Base-by-base conservation (phyloP, 2,329 filamentous ascomycete species). In the Verticillium tricorpus region DNA sequence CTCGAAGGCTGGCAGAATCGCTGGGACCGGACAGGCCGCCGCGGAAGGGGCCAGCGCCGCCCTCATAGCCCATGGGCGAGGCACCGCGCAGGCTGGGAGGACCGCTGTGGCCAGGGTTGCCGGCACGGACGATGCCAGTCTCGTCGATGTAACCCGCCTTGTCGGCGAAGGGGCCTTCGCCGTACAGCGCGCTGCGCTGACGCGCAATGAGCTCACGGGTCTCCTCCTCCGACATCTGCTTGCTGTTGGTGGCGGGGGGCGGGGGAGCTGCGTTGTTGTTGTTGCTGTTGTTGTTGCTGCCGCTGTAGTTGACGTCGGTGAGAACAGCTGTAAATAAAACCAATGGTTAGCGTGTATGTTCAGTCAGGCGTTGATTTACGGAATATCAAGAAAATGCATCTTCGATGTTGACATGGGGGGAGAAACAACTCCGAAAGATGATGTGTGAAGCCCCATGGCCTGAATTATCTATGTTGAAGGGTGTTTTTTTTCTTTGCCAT, bases 121-220 rank as follows among this genome's bases (percentile, higher is more conserved):
- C 87, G 34, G 86, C 78, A 64, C 89, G 87, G 39, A 85, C 78
- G 22, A 80, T 80, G 65, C 85, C 84, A 34, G 84, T 83, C 71
- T 93, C 91, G 64, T 93, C 89, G 58, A 87, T 82, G 70, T 89
- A 89, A 67, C 81, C 82, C 65, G 81, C 82, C 67, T 85, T 86
- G 67, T 89, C 88, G 72, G 89, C 87, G 73, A 92, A 89, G 59
- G 84, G 75, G 12, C 82, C 82, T 72, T 91, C 92, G 73, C 93
- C 92, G 77, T 98, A 99, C 68, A 99, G 80, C 67, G 94, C 93
- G 77, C 90, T 93, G 77, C 96, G 93, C 80, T 98, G 95, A 73
- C 94, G 93, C 69, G 93, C 91, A 77, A 98, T 96, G 76, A 98
- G 84, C 70, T 98, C 94, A 70, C 94, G 92, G 70, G 94, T 94